Base-by-base conservation (phyloP, 805 yeast genomes). In the Pichia rugopelliculosa region DNA sequence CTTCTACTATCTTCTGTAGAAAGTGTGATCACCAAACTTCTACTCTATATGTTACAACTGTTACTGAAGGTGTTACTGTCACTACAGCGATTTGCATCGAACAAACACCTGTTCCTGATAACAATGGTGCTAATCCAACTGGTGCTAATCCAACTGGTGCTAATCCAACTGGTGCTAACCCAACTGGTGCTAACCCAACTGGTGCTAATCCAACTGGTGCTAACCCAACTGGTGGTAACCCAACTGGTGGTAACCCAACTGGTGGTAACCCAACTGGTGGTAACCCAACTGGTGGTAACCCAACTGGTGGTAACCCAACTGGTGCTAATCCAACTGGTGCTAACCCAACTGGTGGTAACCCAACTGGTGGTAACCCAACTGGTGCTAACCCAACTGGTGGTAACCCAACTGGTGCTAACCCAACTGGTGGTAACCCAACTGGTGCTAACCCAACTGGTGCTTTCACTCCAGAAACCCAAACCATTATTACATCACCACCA, bases 21-120 rank as follows among this genome's bases (percentile, higher is more conserved):
- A 25, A 39, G 39, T 44, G 47, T 39, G 6, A 39, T 1, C 47
- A 44, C 18, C 33, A 42, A 24, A 39, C 47, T 3, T 44, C 21
- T 20, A 39, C n/a, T 30, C 21, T 30, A 6, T 43, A 20, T 18
- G 17, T 22, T 20, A 26, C 48, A 3, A 45, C 48, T 21, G 43
- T 45, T 36, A 39, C 48, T 2, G 38, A 39, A 6, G 44, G 40
- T 20, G 44, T 40, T 15, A 40, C 44, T 11, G 27, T 34, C 7
- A 37, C 43, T n/a, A 39, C 43, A 10, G 21, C 34, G 8, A 25
- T 39, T 25, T 39, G 43, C 34, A 9, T 33, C 21, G 48, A 34
- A 24, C 34, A 45, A 39, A 45, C 44, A 11, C 48, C 48, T 24
- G 36, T 39, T 34, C 26, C 27, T 9, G 22, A 38, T 13, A 36